A percentile compares a stretch with the other conserved stretches of the same genome.
Conservation (phyloP, 805 yeast genomes). For the Kazachstania martiniae region DNA sequence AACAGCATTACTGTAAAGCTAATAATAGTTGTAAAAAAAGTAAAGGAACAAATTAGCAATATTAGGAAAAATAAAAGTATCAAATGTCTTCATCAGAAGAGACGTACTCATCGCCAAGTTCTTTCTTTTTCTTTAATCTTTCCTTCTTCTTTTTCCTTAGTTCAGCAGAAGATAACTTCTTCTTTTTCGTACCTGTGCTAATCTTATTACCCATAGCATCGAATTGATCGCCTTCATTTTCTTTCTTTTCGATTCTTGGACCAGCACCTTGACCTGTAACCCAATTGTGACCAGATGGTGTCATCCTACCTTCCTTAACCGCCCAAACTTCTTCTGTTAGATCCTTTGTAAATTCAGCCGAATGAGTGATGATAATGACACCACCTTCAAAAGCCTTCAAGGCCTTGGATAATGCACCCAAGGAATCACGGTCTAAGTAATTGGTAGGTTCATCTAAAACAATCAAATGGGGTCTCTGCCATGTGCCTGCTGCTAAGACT, state of each 20-base stretch:
- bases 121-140: conserved; percentile 99
- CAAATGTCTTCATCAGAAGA: conserved; percentile 80
- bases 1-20: neutral
- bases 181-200: conserved; percentile 85
- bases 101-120: conserved; percentile 93
- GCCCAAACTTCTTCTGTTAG: conserved; percentile 99
- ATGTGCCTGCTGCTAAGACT: conserved; percentile 96
- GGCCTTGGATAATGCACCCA: conserved; percentile 97
- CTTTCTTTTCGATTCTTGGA: conserved; percentile 94
- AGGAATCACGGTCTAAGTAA: conserved; percentile 95
- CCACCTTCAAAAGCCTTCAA: conserved; percentile 96
- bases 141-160: conserved; percentile 99
- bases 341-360: conserved; percentile 97
- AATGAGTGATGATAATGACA: conserved; percentile 95
- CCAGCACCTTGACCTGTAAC: conserved; percentile 98
- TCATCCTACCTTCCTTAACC: conserved; percentile 90
- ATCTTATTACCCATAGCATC: conserved; percentile 99
- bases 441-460: conserved; percentile 98
- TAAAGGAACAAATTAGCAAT: too few species aligned
- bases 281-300: conserved; percentile 99
- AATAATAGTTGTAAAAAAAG: neutral
- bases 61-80: too few species aligned
- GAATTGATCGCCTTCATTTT: conserved; percentile 86
- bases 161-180: conserved; percentile 87
- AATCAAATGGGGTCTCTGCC: conserved; percentile 98